phyloP scores from a whole-genome alignment of 495 filamentous ascomycete genomes.

The Daldinia childiae region DNA sequence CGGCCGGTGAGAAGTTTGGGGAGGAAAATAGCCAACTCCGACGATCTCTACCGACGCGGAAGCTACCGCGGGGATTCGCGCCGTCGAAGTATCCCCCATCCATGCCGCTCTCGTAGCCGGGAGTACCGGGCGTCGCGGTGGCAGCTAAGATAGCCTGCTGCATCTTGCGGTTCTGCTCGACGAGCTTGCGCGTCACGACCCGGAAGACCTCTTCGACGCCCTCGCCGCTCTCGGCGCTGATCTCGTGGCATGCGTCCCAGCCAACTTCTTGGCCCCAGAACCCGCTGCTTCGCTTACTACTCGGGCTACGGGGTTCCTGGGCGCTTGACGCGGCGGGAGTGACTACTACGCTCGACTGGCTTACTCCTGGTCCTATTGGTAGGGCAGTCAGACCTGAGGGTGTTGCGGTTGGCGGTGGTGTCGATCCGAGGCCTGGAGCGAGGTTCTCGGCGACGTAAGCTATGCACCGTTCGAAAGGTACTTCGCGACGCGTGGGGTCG shows the following conservation, averaged over 20 bases:
- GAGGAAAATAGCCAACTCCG: conserved; percentile 67
- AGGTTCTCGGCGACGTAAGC: conserved; percentile 93
- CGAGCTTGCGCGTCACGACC: conserved; percentile 91
- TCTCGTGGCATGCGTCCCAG: conserved; percentile 97
- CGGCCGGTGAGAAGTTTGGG: conserved; percentile 62
- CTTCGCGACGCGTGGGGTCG: conserved; percentile 77
- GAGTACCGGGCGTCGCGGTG: conserved; percentile 52
- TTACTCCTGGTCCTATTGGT: conserved; percentile 27
- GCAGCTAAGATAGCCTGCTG: conserved; percentile 62
- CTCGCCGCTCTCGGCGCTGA: conserved; percentile 92
- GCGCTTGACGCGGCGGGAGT: conserved; percentile 42
- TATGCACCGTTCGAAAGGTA: conserved; percentile 94
- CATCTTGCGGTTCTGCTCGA: conserved; percentile 84
- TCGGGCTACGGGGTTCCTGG: conserved; percentile 67
- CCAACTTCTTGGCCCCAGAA: conserved; percentile 93
- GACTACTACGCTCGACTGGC: conserved; percentile 37
- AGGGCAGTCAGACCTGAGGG: conserved; percentile 42
- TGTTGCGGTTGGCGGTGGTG: conserved; percentile 71
- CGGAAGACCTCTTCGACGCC: conserved; percentile 97
- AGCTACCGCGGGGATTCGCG: conserved; percentile 61
- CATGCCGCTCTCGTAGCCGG: conserved; percentile 39
- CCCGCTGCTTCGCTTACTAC: conserved; percentile 80
- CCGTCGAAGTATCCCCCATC: conserved; percentile 56
- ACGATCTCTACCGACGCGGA: conserved; percentile 69
- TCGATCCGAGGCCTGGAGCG: conserved; percentile 69